Percentiles rank a stretch among this genome's conserved stretches.
Conservation (phyloP, 2,329 filamentous ascomycete genomes). For the Botrytis aclada region DNA sequence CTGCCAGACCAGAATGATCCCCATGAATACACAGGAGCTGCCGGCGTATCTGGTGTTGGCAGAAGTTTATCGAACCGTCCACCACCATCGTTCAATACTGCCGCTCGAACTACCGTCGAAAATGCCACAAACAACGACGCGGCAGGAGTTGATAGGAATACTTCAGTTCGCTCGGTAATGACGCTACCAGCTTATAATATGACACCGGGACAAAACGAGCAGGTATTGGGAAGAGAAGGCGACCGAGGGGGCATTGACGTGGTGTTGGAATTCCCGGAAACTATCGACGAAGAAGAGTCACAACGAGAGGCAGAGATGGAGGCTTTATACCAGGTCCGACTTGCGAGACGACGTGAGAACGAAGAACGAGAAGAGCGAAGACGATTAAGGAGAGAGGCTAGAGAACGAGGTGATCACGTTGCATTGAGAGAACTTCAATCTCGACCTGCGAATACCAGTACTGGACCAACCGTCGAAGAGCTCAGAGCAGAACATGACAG, state of each 20-base stretch:
- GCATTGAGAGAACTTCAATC: slow-evolving; percentile 62
- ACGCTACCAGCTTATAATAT: slow-evolving; percentile 83
- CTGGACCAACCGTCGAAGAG: slow-evolving; percentile 54
- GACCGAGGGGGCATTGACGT: slow-evolving; percentile 89
- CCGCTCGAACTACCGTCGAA: slow-evolving; percentile 16
- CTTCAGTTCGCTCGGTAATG: slow-evolving; percentile 88
- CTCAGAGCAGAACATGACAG: slow-evolving; percentile 54
- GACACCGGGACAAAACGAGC: slow-evolving; percentile 70
- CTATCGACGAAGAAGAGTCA: slow-evolving; percentile 71
- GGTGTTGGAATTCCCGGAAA: slow-evolving; percentile 81
- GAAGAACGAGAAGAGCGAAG: slow-evolving; percentile 76
- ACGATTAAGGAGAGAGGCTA: slow-evolving; percentile 66
- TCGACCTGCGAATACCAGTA: slow-evolving; percentile 47
- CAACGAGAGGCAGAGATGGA: slow-evolving; percentile 90
- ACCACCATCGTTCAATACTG: slow-evolving; percentile 22
- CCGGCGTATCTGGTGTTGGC: slow-evolving; percentile 13
- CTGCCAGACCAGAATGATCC: slow-evolving; percentile 37
- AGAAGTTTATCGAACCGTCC: slow-evolving; percentile 17
- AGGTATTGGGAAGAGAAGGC: slow-evolving; percentile 81
- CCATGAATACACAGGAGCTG: slow-evolving; percentile 42
- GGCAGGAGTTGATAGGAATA: slow-evolving; percentile 68
- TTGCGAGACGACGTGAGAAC: slow-evolving; percentile 70
- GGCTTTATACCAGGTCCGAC: slow-evolving; percentile 81
- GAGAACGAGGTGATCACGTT: slow-evolving; percentile 64
- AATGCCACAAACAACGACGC: slow-evolving; percentile 13